Evolutionary conservation across 2,329 filamentous ascomycete species (phyloP).

Genomic region (Chalara sp.): DNA sequence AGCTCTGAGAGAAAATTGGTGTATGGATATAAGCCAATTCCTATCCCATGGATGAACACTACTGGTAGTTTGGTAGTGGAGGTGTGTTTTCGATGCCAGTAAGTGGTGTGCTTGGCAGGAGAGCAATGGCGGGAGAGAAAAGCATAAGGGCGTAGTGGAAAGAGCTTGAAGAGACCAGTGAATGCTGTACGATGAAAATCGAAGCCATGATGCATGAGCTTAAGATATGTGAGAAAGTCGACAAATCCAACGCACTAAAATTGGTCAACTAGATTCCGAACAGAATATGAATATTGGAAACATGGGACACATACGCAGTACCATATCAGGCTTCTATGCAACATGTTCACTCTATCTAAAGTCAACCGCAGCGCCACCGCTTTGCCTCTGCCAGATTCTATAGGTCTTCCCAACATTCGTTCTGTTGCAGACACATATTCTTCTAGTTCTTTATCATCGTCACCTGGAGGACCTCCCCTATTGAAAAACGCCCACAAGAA

Average conservation of each 20-base stretch:
- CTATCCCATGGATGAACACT: conserved; percentile 58
- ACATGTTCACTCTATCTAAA: conserved; percentile 49
- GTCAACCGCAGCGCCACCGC: conserved; percentile 49
- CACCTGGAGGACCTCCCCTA: conserved; percentile 33
- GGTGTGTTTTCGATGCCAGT: conserved; percentile 55
- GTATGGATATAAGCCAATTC: conserved; percentile 52
- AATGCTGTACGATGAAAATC: conserved; percentile 38
- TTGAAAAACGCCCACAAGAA: conserved; percentile 55
- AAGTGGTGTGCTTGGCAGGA: conserved; percentile 41
- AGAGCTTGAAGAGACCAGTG: conserved; percentile 37
- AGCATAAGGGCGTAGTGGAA: conserved; percentile 46
- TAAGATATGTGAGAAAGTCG: conserved; percentile 27
- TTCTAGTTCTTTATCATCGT: conserved; percentile 47
- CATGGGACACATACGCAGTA: conserved; percentile 38
- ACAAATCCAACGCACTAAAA: conserved; percentile 27
- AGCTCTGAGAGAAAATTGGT: conserved; percentile 46
- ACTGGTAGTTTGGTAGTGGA: conserved; percentile 49
- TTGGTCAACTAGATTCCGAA: conserved; percentile 3
- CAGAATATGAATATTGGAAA: background rate
- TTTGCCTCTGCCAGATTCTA: conserved; percentile 44
- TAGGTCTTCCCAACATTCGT: conserved; percentile 39
- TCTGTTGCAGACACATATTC: conserved; percentile 47
- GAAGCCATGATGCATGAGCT: conserved; percentile 38
- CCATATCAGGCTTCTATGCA: conserved; percentile 49
- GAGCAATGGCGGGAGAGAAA: conserved; percentile 39